A percentile compares a stretch with the other conserved stretches of the same genome.
These are phyloP conservation scores for Ambrosia trifida DNA, from an alignment of 129 eudicot species.

Conservation along the genomic window DNA sequence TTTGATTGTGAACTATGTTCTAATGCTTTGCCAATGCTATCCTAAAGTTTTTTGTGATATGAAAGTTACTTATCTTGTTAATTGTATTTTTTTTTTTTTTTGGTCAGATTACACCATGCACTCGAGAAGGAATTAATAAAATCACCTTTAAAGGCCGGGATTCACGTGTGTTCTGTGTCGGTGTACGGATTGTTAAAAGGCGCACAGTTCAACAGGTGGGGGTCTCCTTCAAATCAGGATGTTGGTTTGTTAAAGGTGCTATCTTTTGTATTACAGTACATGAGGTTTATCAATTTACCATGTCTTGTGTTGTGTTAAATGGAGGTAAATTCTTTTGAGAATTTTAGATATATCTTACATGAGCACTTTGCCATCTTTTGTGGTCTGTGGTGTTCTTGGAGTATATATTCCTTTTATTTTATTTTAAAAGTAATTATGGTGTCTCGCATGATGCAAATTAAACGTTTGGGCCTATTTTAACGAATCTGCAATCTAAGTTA, in stretches of 20 bases:
- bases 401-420: background rate
- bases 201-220: constrained; percentile 82
- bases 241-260: constrained; percentile 20
- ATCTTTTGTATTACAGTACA: constrained; percentile 12
- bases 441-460: background rate
- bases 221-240: constrained; percentile 24
- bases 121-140: constrained; percentile 80
- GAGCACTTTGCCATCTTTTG: background rate
- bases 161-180: constrained; percentile 78
- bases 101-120: constrained; percentile 77
- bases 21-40: constrained; percentile 6
- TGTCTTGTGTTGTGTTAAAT: background rate
- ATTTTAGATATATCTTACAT: too few relatives aligned
- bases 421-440: background rate
- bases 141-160: constrained; percentile 76
- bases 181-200: constrained; percentile 79
- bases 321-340: background rate
- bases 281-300: constrained; percentile 4
- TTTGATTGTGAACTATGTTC: constrained; percentile 12
- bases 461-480: background rate
- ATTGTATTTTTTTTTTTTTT: constrained; percentile 27
- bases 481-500: background rate
- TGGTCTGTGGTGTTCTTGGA: constrained; percentile 1
- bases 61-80: background rate
- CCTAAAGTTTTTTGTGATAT: background rate